Evolutionary conservation across 2,329 filamentous ascomycete species (phyloP).

Genomic region (Tolypocladium endophyticum): DNA sequence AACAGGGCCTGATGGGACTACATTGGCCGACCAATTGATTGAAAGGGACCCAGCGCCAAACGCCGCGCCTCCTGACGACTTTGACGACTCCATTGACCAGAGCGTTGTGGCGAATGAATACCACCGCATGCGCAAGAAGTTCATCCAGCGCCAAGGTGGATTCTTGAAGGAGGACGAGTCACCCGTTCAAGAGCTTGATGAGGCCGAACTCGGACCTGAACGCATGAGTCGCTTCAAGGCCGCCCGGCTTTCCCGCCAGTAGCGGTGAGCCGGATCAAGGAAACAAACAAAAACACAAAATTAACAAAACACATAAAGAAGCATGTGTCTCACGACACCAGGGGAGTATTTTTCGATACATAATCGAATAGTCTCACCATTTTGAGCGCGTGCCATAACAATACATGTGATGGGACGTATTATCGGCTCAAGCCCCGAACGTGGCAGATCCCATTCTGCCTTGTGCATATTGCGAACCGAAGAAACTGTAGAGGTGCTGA

Average conservation of each 20-base stretch:
- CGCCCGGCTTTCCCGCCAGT: conserved; percentile 49
- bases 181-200: conserved; percentile 55
- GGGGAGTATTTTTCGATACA: conserved; percentile 11
- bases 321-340: neutral
- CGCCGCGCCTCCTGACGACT: conserved; percentile 43
- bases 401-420: neutral
- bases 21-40: conserved; percentile 49
- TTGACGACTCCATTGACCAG: conserved; percentile 59
- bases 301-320: neutral
- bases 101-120: conserved; percentile 77
- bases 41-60: conserved; percentile 35
- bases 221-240: conserved; percentile 66
- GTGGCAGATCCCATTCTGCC: neutral
- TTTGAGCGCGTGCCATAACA: conserved; percentile 8
- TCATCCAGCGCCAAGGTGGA: conserved; percentile 75
- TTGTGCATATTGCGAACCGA: neutral
- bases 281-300: neutral
- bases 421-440: neutral
- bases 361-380: conserved; percentile 16
- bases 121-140: conserved; percentile 68
- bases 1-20: conserved; percentile 38
- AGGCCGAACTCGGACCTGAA: conserved; percentile 52
- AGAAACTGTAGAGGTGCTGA: neutral
- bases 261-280: conserved; percentile 11
- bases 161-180: conserved; percentile 65